A percentile compares a stretch with the other conserved stretches of the same genome.
Conservation (phyloP, 495 filamentous ascomycete species). For the Rostrohypoxylon terebratum region DNA sequence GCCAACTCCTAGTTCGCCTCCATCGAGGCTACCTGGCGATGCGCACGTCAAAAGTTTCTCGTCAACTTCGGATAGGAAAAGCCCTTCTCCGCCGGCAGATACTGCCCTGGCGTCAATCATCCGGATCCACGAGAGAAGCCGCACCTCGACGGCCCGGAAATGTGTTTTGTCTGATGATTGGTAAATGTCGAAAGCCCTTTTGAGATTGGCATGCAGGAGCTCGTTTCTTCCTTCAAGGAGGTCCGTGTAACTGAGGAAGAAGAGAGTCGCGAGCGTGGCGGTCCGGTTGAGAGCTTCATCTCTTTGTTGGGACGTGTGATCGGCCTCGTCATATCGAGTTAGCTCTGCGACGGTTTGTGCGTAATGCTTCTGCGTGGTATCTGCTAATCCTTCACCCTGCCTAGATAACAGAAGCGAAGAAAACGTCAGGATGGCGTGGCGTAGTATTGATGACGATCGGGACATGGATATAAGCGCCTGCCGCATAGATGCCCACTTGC, state of each 20-base stretch:
- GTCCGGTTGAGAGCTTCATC: constrained; percentile 12
- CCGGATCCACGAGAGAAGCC: constrained; percentile 54
- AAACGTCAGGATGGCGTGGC: constrained; percentile 48
- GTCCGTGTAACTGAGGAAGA: constrained; percentile 51
- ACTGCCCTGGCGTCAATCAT: constrained; percentile 54
- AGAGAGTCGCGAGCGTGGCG: constrained; percentile 45
- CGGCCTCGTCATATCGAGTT: not conserved
- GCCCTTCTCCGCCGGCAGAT: constrained; percentile 54
- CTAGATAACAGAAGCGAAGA: constrained; percentile 44
- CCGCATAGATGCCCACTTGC: constrained; percentile 48
- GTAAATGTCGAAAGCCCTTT: constrained; percentile 41
- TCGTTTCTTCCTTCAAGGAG: constrained; percentile 42
- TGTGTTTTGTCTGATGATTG: constrained; percentile 38
- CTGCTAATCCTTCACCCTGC: not conserved
- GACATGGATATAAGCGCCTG: constrained; percentile 49
- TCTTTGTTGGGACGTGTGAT: constrained; percentile 14
- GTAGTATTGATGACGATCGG: constrained; percentile 45
- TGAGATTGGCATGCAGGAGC: constrained; percentile 45
- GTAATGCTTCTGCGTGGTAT: constrained; percentile 36
- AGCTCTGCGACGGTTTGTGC: constrained; percentile 17
- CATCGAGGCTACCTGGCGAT: constrained; percentile 35
- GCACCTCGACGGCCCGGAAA: constrained; percentile 42
- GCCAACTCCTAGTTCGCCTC: constrained; percentile 7
- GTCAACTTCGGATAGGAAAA: constrained; percentile 51
- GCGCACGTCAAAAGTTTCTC: constrained; percentile 38